Percentiles rank a stretch among this genome's conserved stretches.
These are phyloP conservation scores for Allium sativum DNA, from an alignment of 106 monocot genomes.

Conservation along the genomic window DNA sequence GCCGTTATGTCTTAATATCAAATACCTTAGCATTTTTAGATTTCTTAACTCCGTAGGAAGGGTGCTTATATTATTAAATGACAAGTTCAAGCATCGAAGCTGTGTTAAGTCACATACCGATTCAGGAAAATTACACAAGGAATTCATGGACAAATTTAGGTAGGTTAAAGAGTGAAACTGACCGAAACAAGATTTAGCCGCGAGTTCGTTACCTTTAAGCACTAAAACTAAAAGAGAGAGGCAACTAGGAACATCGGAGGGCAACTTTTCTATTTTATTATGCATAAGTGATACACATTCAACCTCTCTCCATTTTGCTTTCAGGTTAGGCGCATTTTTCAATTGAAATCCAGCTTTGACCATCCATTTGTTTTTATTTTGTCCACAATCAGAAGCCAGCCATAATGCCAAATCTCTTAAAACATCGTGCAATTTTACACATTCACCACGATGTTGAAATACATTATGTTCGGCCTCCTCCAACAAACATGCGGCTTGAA, in stretches of 20 bases:
- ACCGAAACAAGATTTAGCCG: neutral
- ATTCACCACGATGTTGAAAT: neutral
- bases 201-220: neutral
- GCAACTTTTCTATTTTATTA: neutral
- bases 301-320: neutral
- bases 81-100: conserved; percentile 20
- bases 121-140: neutral
- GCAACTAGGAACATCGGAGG: neutral
- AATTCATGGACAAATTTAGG: conserved; percentile 16
- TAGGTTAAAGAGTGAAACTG: conserved; percentile 1
- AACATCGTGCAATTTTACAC: conserved; percentile 14
- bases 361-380: conserved; percentile 1
- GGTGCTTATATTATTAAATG: neutral
- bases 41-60: conserved; percentile 5
- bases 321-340: neutral
- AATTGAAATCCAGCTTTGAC: neutral
- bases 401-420: conserved; percentile 8
- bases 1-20: neutral
- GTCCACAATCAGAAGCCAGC: conserved; percentile 13
- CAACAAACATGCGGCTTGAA: conserved; percentile 10
- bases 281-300: conserved; percentile 2
- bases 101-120: neutral
- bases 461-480: neutral
- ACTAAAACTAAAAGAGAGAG: neutral
- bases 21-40: neutral